These are phyloP conservation scores for Ilyonectria mors-panacis DNA, from an alignment of 2,329 filamentous ascomycete genomes.

Conservation along the genomic window DNA sequence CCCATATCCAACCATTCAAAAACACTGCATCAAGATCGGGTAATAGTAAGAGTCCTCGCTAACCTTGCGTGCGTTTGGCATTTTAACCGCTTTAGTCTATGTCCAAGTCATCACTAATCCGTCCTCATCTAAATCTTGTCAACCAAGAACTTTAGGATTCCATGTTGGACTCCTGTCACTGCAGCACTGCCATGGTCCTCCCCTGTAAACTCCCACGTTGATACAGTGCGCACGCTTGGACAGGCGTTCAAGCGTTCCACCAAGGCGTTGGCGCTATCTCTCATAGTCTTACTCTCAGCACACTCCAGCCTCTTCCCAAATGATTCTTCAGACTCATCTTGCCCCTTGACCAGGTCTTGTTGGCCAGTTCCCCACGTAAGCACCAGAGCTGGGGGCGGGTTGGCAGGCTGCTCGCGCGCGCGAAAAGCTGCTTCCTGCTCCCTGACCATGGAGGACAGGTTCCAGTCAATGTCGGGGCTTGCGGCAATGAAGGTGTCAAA, in stretches of 20 bases:
- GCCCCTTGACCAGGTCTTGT: slow-evolving; percentile 47
- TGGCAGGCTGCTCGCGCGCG: slow-evolving; percentile 19
- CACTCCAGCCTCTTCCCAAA: slow-evolving; percentile 48
- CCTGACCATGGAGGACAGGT: slow-evolving; percentile 56
- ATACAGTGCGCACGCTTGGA: slow-evolving; percentile 37
- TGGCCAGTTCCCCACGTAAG: slow-evolving; percentile 52
- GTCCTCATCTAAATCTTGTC: slow-evolving; percentile 28
- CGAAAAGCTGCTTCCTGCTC: slow-evolving; percentile 50
- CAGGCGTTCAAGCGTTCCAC: slow-evolving; percentile 36
- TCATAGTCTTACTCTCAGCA: slow-evolving; percentile 45
- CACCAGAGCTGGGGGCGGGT: slow-evolving; percentile 50
- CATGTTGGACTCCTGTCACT: slow-evolving; percentile 38
- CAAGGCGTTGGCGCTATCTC: slow-evolving; percentile 35
- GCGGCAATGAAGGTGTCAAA: slow-evolving; percentile 62
- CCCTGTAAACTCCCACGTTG: slow-evolving; percentile 43
- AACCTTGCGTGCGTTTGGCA: too few relatives aligned
- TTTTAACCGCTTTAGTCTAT: too few relatives aligned
- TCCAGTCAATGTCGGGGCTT: slow-evolving; percentile 65
- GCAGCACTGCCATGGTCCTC: slow-evolving; percentile 47
- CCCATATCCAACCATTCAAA: too few relatives aligned
- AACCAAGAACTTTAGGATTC: slow-evolving; percentile 40
- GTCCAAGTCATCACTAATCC: too few relatives aligned
- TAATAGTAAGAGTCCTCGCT: too few relatives aligned
- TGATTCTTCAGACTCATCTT: slow-evolving; percentile 48
- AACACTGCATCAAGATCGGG: too few relatives aligned